Conservation (phyloP, 768 basidiomycete species). For the Dioszegia aurantiaca region DNA sequence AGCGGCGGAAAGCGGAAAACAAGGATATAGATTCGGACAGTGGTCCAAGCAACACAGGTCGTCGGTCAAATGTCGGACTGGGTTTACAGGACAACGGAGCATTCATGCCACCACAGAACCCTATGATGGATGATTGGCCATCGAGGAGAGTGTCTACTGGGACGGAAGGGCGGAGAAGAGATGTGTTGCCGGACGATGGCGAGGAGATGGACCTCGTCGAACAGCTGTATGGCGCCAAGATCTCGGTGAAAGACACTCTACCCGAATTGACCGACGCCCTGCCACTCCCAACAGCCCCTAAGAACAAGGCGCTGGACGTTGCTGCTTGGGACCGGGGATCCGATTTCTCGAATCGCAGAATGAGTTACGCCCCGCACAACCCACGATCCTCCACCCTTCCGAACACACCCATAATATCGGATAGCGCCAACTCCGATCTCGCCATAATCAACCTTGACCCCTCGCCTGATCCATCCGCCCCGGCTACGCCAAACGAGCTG, state of each 20-base stretch:
- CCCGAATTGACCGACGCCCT: constrained; percentile 83
- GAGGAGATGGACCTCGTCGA: constrained; percentile 97
- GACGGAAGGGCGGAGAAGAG: constrained; percentile 1
- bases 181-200: constrained; percentile 55
- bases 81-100: constrained; percentile 34
- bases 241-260: constrained; percentile 66
- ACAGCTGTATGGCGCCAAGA: constrained; percentile 75
- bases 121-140: constrained; percentile 10
- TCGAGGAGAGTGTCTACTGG: neutral
- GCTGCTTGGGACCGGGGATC: constrained; percentile 62
- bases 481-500: constrained; percentile 7
- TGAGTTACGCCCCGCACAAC: constrained; percentile 1
- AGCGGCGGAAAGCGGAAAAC: constrained; percentile 39
- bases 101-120: constrained; percentile 27
- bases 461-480: constrained; percentile 5
- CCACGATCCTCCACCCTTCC: constrained; percentile 5
- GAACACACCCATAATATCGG: neutral
- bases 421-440: constrained; percentile 4
- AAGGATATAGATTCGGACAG: constrained; percentile 1
- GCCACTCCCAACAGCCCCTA: constrained; percentile 73
- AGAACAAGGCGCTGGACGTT: constrained; percentile 85
- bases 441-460: neutral
- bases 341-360: constrained; percentile 3
- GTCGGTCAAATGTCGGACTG: neutral
- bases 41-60: neutral